Evolutionary conservation across 306 rosid genomes (phyloP), one percentile per base, ranked within the genome.

Genomic region (Amphicarpaea edgeworthii): DNA sequence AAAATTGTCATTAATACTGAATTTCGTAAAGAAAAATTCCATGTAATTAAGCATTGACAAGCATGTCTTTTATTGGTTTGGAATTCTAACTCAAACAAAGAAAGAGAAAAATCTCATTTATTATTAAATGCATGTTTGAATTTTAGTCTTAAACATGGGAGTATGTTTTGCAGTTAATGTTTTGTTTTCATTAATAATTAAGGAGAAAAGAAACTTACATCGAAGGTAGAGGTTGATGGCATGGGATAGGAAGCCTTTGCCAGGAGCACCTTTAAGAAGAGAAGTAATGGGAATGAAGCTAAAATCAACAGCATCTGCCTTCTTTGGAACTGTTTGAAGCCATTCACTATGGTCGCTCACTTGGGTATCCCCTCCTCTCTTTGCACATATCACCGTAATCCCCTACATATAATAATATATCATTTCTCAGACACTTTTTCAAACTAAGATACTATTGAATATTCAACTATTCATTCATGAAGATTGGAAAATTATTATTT

Each of bases 211-310:
- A 37, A 77, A 57, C 96, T 86, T 87, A 95, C 98, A 90, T 73
- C 99, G 64, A 66, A 92, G 96, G 74, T 95, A 95, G 55, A 95
- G 97, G 74, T 92, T 95, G 82, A 95, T 90, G 82, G 98, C 97
- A 82, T 92, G 97, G 20, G 93, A 86, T 1, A 95, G 77, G 80
- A 95, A 87, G 26, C 99, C 99, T 75, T 84, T 88, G 63, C 99
- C 99, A 2, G 91, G 87, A 73, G 86, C 81, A 55, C 86, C 89
- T 81, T 82, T 86, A 28, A 95, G 98, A 75, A 95, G 99, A 80
- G 97, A 85, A 61, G 90, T 86, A 54, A 95, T 90, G 1, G 99
- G 99, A 73, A 95, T 88, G 74, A 92, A 88, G 46, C 53, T 79
- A 42, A 83, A 92, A 5, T 87, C 86, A 77, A 92, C 68, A 0